A percentile compares a stretch with the other conserved stretches of the same genome.
Conservation (phyloP, 2,329 filamentous ascomycete species). For the Thelonectria rubi region DNA sequence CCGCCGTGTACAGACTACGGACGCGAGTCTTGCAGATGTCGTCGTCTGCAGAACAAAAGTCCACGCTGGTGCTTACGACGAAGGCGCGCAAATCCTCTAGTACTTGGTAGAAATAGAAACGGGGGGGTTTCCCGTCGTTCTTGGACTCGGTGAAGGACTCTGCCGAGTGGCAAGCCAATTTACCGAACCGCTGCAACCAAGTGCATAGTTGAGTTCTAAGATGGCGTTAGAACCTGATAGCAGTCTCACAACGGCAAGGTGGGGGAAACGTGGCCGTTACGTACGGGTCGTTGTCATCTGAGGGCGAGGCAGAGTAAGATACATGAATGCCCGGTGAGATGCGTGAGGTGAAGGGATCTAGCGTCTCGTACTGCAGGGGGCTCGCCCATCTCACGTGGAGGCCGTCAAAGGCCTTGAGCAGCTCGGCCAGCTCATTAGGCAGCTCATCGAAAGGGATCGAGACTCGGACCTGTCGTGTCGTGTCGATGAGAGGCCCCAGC, state of each 20-base stretch:
- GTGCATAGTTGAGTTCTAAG: slow-evolving; percentile 63
- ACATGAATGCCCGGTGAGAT: slow-evolving; percentile 84
- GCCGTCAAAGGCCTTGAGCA: slow-evolving; percentile 72
- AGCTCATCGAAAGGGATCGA: slow-evolving; percentile 80
- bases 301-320: slow-evolving; percentile 69
- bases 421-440: slow-evolving; percentile 68
- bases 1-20: slow-evolving; percentile 58
- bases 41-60: slow-evolving; percentile 60
- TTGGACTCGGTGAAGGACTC: slow-evolving; percentile 67
- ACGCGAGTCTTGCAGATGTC: slow-evolving; percentile 60
- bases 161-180: slow-evolving; percentile 60
- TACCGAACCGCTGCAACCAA: slow-evolving; percentile 66
- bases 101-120: slow-evolving; percentile 74
- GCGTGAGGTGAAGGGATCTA: slow-evolving; percentile 78
- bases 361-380: slow-evolving; percentile 61
- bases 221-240: slow-evolving; percentile 7
- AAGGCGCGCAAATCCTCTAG: slow-evolving; percentile 67
- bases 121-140: slow-evolving; percentile 55
- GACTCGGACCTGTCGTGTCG: slow-evolving; percentile 80
- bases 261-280: slow-evolving; percentile 18
- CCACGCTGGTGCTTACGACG: slow-evolving; percentile 59
- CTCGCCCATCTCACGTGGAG: slow-evolving; percentile 85
- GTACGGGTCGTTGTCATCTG: slow-evolving; percentile 34
- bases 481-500: slow-evolving; percentile 64
- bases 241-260: background rate